Evolutionary conservation across 495 filamentous ascomycete species (phyloP).

Genomic region (Talaromyces stipitatus): DNA sequence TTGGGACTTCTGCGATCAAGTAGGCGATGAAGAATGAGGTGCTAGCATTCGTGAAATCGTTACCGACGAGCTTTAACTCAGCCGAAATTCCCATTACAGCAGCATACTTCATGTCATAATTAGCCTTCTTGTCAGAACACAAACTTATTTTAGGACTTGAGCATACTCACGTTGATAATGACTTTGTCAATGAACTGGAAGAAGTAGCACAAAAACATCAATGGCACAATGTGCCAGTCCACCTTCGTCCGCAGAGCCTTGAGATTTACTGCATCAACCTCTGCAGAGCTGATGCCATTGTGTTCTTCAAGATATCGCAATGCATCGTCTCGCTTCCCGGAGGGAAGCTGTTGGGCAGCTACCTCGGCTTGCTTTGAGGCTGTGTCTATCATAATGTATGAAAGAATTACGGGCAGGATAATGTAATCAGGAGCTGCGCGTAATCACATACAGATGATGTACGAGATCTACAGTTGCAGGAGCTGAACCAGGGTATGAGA

Average conservation of each 20-base stretch:
- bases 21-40: conserved; percentile 52
- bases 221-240: conserved; percentile 46
- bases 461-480: not conserved
- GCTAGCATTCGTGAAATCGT: conserved; percentile 48
- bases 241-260: conserved; percentile 38
- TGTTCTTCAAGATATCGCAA: conserved; percentile 25
- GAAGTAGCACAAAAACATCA: conserved; percentile 56
- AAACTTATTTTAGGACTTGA: not conserved
- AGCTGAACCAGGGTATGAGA: not conserved
- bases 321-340: conserved; percentile 23
- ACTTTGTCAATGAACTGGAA: conserved; percentile 65
- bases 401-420: not conserved
- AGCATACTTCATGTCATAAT: conserved; percentile 35
- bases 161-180: conserved; percentile 45
- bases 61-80: conserved; percentile 40
- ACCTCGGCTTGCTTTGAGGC: conserved; percentile 10
- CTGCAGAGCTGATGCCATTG: conserved; percentile 11
- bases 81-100: conserved; percentile 49
- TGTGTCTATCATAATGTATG: not conserved
- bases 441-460: not conserved
- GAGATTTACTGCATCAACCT: conserved; percentile 20
- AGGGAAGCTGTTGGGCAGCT: not conserved
- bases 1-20: conserved; percentile 44
- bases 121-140: not conserved
- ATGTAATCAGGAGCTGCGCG: not conserved